These are phyloP conservation scores for Rhodocollybia butyracea DNA, from an alignment of 768 basidiomycete genomes.

Conservation along the genomic window DNA sequence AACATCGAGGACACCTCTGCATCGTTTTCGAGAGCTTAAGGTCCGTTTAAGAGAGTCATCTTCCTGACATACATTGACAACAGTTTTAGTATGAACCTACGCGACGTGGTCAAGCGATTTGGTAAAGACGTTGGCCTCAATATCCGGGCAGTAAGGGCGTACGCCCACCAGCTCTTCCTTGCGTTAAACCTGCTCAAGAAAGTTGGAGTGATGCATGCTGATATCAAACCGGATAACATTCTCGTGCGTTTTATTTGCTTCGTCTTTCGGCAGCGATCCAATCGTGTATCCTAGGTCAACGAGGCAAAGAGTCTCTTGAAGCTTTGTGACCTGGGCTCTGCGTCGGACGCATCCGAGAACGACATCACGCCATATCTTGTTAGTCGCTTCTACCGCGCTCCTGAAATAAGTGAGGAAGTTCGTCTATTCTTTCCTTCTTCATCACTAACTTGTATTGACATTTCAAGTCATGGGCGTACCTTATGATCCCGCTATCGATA, in stretches of 20 bases:
- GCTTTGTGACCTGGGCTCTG: constrained; percentile 96
- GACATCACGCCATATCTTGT: constrained; percentile 99
- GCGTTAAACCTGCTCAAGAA: constrained; percentile 82
- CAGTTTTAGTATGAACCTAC: constrained; percentile 84
- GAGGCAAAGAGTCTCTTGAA: constrained; percentile 93
- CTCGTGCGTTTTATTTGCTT: constrained; percentile 50
- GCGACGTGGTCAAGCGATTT: constrained; percentile 96
- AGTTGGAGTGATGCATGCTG: constrained; percentile 94
- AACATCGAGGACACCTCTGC: constrained; percentile 95
- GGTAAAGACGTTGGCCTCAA: constrained; percentile 98
- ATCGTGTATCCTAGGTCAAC: constrained; percentile 74
- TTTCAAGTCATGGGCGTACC: constrained; percentile 87
- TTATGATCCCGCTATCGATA: constrained; percentile 89
- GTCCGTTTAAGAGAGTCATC: constrained; percentile 54
- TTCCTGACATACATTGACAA: neutral
- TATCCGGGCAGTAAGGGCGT: constrained; percentile 96
- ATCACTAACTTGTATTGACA: constrained; percentile 12
- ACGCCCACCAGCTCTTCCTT: constrained; percentile 94
- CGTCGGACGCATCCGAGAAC: constrained; percentile 90
- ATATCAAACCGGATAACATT: constrained; percentile 98
- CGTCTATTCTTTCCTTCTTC: constrained; percentile 8
- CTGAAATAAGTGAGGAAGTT: constrained; percentile 84
- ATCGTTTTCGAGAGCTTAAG: constrained; percentile 93
- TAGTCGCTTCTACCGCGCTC: constrained; percentile 95
- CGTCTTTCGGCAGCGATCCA: neutral